phyloP scores from a whole-genome alignment of 257 asterid genomes.

The Nicotiana paniculata region DNA sequence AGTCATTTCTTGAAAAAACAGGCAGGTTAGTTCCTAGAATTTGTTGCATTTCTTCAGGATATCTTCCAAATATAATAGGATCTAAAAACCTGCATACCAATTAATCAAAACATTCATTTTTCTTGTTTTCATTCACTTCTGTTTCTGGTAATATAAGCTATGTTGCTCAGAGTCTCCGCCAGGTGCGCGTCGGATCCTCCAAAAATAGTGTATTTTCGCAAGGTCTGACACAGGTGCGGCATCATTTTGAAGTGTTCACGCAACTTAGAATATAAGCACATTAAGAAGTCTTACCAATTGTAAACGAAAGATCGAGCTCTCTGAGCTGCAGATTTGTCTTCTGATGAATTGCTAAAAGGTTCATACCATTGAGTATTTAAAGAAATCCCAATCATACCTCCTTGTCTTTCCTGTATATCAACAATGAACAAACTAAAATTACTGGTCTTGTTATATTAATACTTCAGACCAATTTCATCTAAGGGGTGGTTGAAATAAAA shows the following conservation, averaged over 20 bases:
- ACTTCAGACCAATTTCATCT: too few relatives aligned
- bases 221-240: too few relatives aligned
- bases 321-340: conserved; percentile 47
- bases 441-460: not conserved
- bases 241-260: not conserved
- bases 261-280: not conserved
- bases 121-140: not conserved
- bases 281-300: conserved; percentile 35
- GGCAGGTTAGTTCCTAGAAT: conserved; percentile 22
- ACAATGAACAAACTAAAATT: not conserved
- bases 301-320: conserved; percentile 53
- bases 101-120: not conserved
- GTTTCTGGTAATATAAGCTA: not conserved
- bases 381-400: conserved; percentile 46
- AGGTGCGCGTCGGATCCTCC: too few relatives aligned
- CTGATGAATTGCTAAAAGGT: conserved; percentile 38
- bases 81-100: conserved; percentile 23
- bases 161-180: too few relatives aligned
- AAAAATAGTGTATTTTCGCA: too few relatives aligned
- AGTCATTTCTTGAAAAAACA: conserved; percentile 17
- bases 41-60: conserved; percentile 28
- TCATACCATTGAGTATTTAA: conserved; percentile 53
- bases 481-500: not conserved
- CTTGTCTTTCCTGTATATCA: conserved; percentile 32
- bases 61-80: conserved; percentile 23